Base-by-base conservation (phyloP, 1,284 basidiomycete species). In the Boletellus deceptivus region DNA sequence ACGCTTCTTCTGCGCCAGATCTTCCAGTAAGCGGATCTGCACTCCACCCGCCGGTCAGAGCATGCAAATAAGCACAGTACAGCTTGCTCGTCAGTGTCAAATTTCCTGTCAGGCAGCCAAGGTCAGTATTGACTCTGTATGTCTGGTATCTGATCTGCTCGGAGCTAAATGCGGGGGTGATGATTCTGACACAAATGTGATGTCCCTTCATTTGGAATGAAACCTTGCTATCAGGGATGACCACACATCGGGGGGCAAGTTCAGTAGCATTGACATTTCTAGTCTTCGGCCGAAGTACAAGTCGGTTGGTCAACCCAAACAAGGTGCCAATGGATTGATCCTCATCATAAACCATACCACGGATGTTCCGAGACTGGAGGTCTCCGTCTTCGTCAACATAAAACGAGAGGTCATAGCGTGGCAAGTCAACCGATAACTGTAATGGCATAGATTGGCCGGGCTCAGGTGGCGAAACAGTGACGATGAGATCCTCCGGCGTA, bases 1-100 rank as follows among this genome's bases (percentile, higher is more conserved):
- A 53, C 1, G 77, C 77, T 48, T 79, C 72, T 44, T 78, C 72
- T 1, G 71, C 74, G 3, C 79, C 79, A 0, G 72, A 74, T 31
- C 64, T 70, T 10, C 69, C 59, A 0, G 73, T 76, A 8, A 82
- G 61, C 0, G 74, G 75, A 57, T 82, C 80, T 4, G 69, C 64
- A 6, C 75, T 64, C 27, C 67, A 69, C 4, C 55, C 58, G 33
- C 71, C 71, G 0, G 74, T 79, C 5, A 75, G 43, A 3, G 75
- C 75, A 42, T 81, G 79, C 13, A 81, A 64, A 43, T 75, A 75
- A 0, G 71, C 64, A 41, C 66, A 69, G 53, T 70, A 78, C 3
- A 76, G 55, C 43, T 65, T 67, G 54, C 65, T 70, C 2, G 61
- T 60, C 39, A 75, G 52, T 14, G 62, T 68, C 31, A 51, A 53